Conservation (phyloP, 768 basidiomycete genomes). For the Mycena vitilis region DNA sequence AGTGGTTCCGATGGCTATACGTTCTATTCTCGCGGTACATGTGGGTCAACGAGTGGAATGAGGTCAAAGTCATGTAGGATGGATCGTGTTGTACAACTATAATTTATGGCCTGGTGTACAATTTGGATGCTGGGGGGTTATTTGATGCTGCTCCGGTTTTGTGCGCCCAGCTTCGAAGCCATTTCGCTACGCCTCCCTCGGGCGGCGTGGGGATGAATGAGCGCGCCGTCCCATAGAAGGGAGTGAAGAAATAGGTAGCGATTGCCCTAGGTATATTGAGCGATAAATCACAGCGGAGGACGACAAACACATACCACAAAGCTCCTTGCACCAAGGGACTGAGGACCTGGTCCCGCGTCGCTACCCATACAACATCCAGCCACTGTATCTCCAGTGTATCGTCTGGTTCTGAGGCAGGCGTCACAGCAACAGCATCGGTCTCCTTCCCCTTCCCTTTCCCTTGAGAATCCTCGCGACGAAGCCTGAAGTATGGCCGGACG, state of each 20-base stretch:
- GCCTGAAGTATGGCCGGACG: constrained; percentile 62
- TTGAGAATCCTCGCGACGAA: constrained; percentile 40
- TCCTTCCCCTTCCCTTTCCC: constrained; percentile 32
- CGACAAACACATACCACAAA: constrained; percentile 53
- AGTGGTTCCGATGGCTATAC: constrained; percentile 93
- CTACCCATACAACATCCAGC: constrained; percentile 58
- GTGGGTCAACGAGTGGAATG: constrained; percentile 91
- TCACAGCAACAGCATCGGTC: constrained; percentile 9
- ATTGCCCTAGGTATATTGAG: constrained; percentile 24
- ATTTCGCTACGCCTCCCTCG: constrained; percentile 32
- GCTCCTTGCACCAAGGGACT: constrained; percentile 62
- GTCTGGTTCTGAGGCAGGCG: constrained; percentile 3
- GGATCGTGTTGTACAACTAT: not conserved
- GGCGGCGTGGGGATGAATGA: constrained; percentile 26
- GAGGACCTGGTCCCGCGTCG: constrained; percentile 63
- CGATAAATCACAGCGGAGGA: no score
- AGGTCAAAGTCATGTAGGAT: constrained; percentile 57
- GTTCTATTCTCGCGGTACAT: constrained; percentile 85
- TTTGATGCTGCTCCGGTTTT: constrained; percentile 58
- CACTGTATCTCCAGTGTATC: constrained; percentile 52
- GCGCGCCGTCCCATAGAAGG: constrained; percentile 26
- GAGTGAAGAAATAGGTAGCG: constrained; percentile 28
- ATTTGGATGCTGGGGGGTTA: constrained; percentile 64
- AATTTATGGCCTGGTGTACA: no score
- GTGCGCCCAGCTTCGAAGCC: constrained; percentile 29